A percentile compares a stretch with the other conserved stretches of the same genome.
phyloP scores from a whole-genome alignment of 2,329 filamentous ascomycete species.

The Calonectria hawksworthii region DNA sequence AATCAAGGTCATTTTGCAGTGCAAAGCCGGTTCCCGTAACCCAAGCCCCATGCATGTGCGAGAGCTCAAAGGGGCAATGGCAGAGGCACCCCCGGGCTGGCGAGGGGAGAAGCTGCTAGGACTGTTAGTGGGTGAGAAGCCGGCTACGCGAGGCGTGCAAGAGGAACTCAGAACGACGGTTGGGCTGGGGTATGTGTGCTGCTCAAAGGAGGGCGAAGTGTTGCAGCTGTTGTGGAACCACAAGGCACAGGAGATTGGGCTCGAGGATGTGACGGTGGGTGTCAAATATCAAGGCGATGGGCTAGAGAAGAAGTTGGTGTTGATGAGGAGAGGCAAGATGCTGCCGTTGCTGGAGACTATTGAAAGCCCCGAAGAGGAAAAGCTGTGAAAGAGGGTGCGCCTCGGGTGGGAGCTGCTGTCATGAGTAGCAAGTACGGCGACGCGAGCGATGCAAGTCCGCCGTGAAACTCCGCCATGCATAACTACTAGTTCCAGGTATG shows the following conservation, averaged over 20 bases:
- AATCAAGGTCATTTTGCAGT: conserved; percentile 72
- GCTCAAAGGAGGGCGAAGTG: conserved; percentile 69
- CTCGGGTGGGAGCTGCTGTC: neutral
- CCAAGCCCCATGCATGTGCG: conserved; percentile 73
- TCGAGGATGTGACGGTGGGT: conserved; percentile 71
- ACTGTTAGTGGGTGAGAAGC: conserved; percentile 76
- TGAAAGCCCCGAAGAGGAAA: neutral
- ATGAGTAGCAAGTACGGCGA: neutral
- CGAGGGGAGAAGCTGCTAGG: conserved; percentile 75
- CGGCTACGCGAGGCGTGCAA: conserved; percentile 84
- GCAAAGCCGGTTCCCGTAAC: conserved; percentile 72
- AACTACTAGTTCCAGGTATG: neutral
- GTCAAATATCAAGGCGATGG: conserved; percentile 56
- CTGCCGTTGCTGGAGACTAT: conserved; percentile 44
- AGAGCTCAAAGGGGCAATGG: conserved; percentile 86
- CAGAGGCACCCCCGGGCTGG: conserved; percentile 81
- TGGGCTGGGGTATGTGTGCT: conserved; percentile 80
- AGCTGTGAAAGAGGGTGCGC: neutral
- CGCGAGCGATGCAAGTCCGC: neutral
- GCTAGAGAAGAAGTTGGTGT: conserved; percentile 56
- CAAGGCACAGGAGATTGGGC: conserved; percentile 71
- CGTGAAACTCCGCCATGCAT: neutral
- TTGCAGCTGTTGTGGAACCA: conserved; percentile 82
- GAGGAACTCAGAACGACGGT: conserved; percentile 76
- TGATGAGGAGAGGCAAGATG: conserved; percentile 65